phyloP scores from a whole-genome alignment of 1,284 basidiomycete genomes.

The Cutaneotrichosporon dermatis region DNA sequence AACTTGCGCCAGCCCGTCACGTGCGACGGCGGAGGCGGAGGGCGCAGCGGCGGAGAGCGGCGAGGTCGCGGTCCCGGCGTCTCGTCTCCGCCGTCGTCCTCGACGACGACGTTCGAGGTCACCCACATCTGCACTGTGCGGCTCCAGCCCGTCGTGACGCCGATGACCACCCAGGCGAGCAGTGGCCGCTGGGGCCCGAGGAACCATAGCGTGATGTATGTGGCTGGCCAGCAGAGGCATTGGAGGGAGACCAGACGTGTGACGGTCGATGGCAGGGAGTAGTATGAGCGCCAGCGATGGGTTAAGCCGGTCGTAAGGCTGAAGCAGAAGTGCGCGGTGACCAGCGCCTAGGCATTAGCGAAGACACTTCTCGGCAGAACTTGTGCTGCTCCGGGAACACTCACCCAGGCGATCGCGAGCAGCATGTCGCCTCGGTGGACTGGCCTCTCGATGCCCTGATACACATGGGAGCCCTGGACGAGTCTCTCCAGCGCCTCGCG shows the following conservation, averaged over 20 bases:
- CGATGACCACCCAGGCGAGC: slow-evolving; percentile 50
- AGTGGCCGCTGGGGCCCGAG: slow-evolving; percentile 43
- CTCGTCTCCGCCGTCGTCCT: slow-evolving; percentile 5
- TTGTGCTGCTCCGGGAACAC: slow-evolving; percentile 3
- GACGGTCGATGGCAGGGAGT: slow-evolving; percentile 48
- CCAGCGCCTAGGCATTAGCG: slow-evolving; percentile 33
- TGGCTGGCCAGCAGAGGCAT: slow-evolving; percentile 51
- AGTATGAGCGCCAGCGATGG: slow-evolving; percentile 50
- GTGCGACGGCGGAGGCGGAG: slow-evolving; percentile 20
- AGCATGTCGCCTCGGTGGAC: slow-evolving; percentile 36
- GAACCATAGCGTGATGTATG: slow-evolving; percentile 45
- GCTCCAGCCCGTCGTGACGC: slow-evolving; percentile 46
- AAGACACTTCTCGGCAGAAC: neutral
- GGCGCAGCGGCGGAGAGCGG: slow-evolving; percentile 6
- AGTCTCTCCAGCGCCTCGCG: slow-evolving; percentile 39
- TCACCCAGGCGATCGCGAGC: slow-evolving; percentile 41
- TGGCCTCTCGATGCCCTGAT: slow-evolving; percentile 26
- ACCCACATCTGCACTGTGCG: slow-evolving; percentile 50
- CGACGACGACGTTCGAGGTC: slow-evolving; percentile 44
- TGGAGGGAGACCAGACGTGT: slow-evolving; percentile 50
- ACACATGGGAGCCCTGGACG: slow-evolving; percentile 20
- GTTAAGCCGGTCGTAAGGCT: slow-evolving; percentile 48
- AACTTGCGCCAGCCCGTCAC: slow-evolving; percentile 32
- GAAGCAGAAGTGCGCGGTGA: slow-evolving; percentile 50
- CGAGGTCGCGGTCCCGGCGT: slow-evolving; percentile 7